Conservation (phyloP, 164 flowering plant genomes). For the Warburgia ugandensis region DNA sequence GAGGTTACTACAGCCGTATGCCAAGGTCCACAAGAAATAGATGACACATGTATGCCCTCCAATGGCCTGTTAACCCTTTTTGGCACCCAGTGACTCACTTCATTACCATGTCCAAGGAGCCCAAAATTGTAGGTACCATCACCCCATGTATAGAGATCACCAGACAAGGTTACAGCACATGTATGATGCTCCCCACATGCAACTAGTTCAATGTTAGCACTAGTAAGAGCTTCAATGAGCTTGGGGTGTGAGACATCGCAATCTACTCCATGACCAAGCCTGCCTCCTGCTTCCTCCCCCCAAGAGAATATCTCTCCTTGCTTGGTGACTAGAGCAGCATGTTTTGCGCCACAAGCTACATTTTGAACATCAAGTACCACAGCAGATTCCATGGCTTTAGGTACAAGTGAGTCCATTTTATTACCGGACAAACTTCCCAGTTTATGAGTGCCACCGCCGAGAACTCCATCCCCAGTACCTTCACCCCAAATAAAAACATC, state of each 20-base stretch:
- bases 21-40: conserved; percentile 95
- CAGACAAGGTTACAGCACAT: conserved; percentile 96
- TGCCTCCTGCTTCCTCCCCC: conserved; percentile 98
- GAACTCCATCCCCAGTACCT: conserved; percentile 77
- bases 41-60: conserved; percentile 94
- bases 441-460: conserved; percentile 75
- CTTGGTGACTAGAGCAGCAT: conserved; percentile 91
- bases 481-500: conserved; percentile 99
- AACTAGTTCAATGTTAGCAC: conserved; percentile 75
- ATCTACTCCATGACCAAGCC: conserved; percentile 99
- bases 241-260: conserved; percentile 92
- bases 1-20: conserved; percentile 98
- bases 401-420: conserved; percentile 77
- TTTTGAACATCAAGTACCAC: conserved; percentile 97
- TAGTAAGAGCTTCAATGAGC: conserved; percentile 79
- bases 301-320: conserved; percentile 96
- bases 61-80: conserved; percentile 88
- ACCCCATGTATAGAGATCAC: conserved; percentile 98
- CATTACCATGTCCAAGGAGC: conserved; percentile 91
- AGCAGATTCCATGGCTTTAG: conserved; percentile 88
- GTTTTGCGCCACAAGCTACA: conserved; percentile 92
- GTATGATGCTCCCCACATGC: conserved; percentile 97
- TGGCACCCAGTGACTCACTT: conserved; percentile 96
- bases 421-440: conserved; percentile 44
- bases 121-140: conserved; percentile 84